These are phyloP conservation scores for Coemansia sp. DNA, from an alignment of 192 early-diverging fungal species.

Conservation along the genomic window DNA sequence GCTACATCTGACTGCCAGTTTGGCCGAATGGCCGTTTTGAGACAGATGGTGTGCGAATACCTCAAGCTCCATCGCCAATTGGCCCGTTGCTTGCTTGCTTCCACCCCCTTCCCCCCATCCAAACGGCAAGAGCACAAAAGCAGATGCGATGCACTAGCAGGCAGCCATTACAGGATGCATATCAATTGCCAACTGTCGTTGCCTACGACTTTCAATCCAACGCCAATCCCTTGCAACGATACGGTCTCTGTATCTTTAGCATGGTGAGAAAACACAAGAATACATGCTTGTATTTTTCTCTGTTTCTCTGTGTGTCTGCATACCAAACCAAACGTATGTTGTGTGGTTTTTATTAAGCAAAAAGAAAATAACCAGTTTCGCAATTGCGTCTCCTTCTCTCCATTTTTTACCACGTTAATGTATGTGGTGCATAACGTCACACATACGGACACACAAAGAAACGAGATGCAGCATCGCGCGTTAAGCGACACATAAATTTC, in stretches of 20 bases:
- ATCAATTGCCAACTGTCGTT: background rate
- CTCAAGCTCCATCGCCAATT: background rate
- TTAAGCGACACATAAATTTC: background rate
- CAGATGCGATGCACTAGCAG: slow-evolving; percentile 2
- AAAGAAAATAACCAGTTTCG: too few species aligned
- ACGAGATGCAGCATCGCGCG: slow-evolving; percentile 10
- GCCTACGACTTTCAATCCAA: background rate
- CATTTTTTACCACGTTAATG: too few species aligned
- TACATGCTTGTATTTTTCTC: background rate
- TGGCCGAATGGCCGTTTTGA: slow-evolving; percentile 13
- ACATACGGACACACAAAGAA: background rate
- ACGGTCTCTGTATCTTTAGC: background rate
- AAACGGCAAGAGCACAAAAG: background rate
- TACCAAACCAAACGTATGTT: background rate
- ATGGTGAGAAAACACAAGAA: too few species aligned
- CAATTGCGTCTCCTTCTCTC: too few species aligned
- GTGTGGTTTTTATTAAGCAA: background rate
- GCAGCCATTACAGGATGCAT: slow-evolving; percentile 8
- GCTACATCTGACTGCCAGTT: background rate
- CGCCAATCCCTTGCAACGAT: background rate
- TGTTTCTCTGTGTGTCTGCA: background rate
- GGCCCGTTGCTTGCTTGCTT: background rate
- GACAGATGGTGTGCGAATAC: slow-evolving; percentile 21
- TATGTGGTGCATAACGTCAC: background rate
- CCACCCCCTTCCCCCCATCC: background rate